A percentile compares a stretch with the other conserved stretches of the same genome.
phyloP scores from a whole-genome alignment of 352 stramenopile species.

The Phytophthora citrophthora region DNA sequence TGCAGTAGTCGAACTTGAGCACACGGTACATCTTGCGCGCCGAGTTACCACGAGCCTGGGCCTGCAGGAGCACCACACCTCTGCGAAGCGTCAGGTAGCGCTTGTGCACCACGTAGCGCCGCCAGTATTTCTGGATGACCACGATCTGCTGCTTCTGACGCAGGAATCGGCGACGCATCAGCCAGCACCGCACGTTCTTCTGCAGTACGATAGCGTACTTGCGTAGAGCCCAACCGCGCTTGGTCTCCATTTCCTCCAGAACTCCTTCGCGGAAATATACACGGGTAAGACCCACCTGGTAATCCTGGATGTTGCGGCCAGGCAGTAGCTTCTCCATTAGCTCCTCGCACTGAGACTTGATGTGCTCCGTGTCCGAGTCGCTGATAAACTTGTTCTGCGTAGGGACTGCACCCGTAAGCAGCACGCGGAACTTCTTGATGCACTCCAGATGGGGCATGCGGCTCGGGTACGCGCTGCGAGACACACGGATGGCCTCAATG shows the following conservation, averaged over 20 bases:
- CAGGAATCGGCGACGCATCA: slow-evolving; percentile 61
- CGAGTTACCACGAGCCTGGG: slow-evolving; percentile 55
- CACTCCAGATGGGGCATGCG: slow-evolving; percentile 81
- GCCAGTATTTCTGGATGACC: slow-evolving; percentile 79
- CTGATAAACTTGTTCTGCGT: slow-evolving; percentile 40
- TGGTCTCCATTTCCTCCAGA: slow-evolving; percentile 79
- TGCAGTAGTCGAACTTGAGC: slow-evolving; percentile 82
- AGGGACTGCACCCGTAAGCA: slow-evolving; percentile 38
- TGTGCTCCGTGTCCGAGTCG: slow-evolving; percentile 54
- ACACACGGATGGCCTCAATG: slow-evolving; percentile 89
- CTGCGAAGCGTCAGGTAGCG: slow-evolving; percentile 58
- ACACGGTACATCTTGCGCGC: slow-evolving; percentile 71
- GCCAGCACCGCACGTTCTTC: slow-evolving; percentile 73
- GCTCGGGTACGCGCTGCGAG: slow-evolving; percentile 84
- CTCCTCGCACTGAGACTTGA: slow-evolving; percentile 69
- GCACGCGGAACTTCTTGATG: slow-evolving; percentile 82
- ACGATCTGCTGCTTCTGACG: slow-evolving; percentile 52
- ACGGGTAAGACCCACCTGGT: slow-evolving; percentile 84
- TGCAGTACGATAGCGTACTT: slow-evolving; percentile 80
- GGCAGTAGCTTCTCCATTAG: slow-evolving; percentile 75
- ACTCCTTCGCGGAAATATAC: slow-evolving; percentile 89
- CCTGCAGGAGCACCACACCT: slow-evolving; percentile 66
- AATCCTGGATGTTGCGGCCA: slow-evolving; percentile 79
- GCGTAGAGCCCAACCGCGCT: slow-evolving; percentile 72
- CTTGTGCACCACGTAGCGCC: slow-evolving; percentile 66